These are phyloP conservation scores for Clavispora vitiphila DNA, from an alignment of 805 yeast genomes.

Conservation along the genomic window DNA sequence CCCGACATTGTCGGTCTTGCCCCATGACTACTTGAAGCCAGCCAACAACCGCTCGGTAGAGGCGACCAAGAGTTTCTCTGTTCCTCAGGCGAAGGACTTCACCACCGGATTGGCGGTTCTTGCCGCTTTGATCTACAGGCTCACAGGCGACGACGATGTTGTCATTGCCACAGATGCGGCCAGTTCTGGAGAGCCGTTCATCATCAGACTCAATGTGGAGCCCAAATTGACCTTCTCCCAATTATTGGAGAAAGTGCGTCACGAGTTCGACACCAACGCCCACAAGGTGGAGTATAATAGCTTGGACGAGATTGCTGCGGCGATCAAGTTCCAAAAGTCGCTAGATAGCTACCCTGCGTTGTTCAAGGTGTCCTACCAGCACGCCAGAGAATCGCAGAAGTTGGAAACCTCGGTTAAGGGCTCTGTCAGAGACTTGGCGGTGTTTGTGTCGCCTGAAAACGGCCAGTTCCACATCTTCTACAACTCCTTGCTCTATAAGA, in stretches of 20 bases:
- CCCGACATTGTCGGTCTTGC: conserved; percentile 83
- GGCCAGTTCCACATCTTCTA: conserved; percentile 47
- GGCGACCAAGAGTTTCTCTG: conserved; percentile 41
- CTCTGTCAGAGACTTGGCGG: conserved; percentile 59
- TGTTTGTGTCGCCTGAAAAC: conserved; percentile 33
- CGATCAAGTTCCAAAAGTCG: conserved; percentile 44
- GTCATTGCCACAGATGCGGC: conserved; percentile 67
- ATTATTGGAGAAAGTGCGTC: conserved; percentile 42
- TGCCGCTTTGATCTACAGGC: conserved; percentile 66
- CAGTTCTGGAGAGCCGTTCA: conserved; percentile 40
- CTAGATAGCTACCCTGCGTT: conserved; percentile 58
- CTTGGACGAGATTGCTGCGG: conserved; percentile 52
- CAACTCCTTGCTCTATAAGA: conserved; percentile 70
- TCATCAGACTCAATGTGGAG: conserved; percentile 58
- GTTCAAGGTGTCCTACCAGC: conserved; percentile 57
- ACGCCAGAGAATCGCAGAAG: conserved; percentile 34
- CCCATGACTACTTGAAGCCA: conserved; percentile 83
- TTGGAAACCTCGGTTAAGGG: conserved; percentile 47
- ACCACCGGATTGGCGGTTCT: conserved; percentile 58
- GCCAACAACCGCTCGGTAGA: conserved; percentile 62
- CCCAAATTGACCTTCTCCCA: conserved; percentile 51
- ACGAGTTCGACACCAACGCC: conserved; percentile 32
- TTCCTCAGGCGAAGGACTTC: conserved; percentile 29
- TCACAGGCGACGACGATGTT: conserved; percentile 93
- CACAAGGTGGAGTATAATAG: conserved; percentile 38